phyloP scores from a whole-genome alignment of 148 eudicot species.

The Hydrangea macrophylla region DNA sequence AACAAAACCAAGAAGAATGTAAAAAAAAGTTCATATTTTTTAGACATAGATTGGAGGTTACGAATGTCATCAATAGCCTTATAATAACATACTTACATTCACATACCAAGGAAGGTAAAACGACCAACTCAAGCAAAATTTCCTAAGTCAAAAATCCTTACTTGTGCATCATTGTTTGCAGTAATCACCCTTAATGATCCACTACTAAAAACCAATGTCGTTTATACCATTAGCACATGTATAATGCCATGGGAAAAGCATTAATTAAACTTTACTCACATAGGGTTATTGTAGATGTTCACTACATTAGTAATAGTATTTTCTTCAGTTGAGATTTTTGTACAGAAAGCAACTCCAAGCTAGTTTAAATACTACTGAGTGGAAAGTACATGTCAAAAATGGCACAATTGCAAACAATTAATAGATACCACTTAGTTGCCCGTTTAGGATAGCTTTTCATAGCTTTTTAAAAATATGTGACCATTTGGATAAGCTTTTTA shows the following conservation, averaged over 20 bases:
- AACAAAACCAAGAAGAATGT: neutral
- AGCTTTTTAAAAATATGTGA: too few relatives aligned
- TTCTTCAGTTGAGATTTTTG: constrained; percentile 60
- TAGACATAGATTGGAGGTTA: neutral
- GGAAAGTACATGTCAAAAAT: constrained; percentile 7
- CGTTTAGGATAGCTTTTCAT: too few relatives aligned
- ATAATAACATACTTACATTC: constrained; percentile 57
- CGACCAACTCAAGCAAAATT: constrained; percentile 49
- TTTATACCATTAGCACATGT: neutral
- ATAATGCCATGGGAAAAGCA: neutral
- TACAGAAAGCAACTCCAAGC: constrained; percentile 68
- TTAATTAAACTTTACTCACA: constrained; percentile 16
- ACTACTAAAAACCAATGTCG: constrained; percentile 28
- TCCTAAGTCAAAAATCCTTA: constrained; percentile 59
- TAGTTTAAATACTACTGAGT: constrained; percentile 55
- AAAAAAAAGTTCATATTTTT: constrained; percentile 5
- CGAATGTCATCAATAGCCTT: neutral
- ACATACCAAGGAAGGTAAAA: constrained; percentile 81
- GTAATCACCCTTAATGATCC: constrained; percentile 61
- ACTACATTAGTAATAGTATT: constrained; percentile 84
- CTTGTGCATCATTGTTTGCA: constrained; percentile 81
- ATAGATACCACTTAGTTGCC: neutral
- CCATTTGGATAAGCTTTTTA: too few relatives aligned
- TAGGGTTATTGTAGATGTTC: constrained; percentile 47
- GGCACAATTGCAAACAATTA: neutral